phyloP scores from a whole-genome alignment of 1,284 basidiomycete species.

The Fomes fomentarius region DNA sequence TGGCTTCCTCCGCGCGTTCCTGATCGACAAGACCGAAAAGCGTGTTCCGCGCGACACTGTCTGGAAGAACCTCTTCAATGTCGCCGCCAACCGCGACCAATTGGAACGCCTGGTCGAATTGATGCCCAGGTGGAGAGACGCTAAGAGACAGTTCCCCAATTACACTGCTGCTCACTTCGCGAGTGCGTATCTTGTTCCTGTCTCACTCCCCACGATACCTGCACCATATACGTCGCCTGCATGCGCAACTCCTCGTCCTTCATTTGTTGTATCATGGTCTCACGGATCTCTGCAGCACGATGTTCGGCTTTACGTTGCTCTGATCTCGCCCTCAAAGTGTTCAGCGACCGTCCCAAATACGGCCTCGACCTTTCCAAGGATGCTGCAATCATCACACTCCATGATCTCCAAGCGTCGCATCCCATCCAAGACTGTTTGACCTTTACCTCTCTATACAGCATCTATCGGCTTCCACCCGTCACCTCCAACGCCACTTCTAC shows the following conservation, averaged over 20 bases:
- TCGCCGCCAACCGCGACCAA: slow-evolving; percentile 49
- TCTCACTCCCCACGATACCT: neutral
- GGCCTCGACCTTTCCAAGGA: slow-evolving; percentile 53
- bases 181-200: slow-evolving; percentile 41
- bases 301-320: slow-evolving; percentile 60
- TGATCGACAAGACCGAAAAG: slow-evolving; percentile 16
- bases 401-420: slow-evolving; percentile 48
- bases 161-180: slow-evolving; percentile 46
- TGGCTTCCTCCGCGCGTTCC: slow-evolving; percentile 26
- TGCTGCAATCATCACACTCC: slow-evolving; percentile 51
- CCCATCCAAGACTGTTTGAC: slow-evolving; percentile 52
- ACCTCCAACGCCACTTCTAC: slow-evolving; percentile 58
- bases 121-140: slow-evolving; percentile 52
- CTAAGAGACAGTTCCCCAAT: slow-evolving; percentile 40
- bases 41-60: slow-evolving; percentile 34
- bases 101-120: slow-evolving; percentile 44
- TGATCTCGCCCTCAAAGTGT: slow-evolving; percentile 58
- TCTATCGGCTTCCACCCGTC: slow-evolving; percentile 55
- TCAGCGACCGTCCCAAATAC: slow-evolving; percentile 63
- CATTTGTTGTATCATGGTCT: neutral
- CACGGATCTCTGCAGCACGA: slow-evolving; percentile 45
- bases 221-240: neutral
- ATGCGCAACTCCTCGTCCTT: too few relatives aligned
- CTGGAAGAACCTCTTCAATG: slow-evolving; percentile 51
- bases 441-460: slow-evolving; percentile 51